phyloP scores from a whole-genome alignment of 257 asterid genomes.

The Scutellaria baicalensis region DNA sequence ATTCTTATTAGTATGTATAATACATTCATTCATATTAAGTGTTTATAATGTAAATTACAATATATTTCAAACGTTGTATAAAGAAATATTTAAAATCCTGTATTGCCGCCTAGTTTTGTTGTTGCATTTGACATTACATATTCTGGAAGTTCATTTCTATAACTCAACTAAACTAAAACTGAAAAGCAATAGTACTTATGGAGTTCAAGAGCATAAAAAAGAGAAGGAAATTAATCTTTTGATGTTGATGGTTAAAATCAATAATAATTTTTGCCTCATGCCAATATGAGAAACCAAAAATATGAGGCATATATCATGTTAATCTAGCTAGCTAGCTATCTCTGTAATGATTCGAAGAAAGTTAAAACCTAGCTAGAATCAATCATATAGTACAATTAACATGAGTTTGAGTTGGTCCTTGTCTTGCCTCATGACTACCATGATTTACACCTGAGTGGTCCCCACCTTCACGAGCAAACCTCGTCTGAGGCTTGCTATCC shows the following conservation, averaged over 20 bases:
- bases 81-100: too few relatives aligned
- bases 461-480: conserved; percentile 32
- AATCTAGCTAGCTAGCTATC: conserved; percentile 8
- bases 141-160: too few relatives aligned
- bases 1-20: too few relatives aligned
- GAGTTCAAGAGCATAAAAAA: neutral
- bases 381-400: conserved; percentile 16
- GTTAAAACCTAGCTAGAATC: neutral
- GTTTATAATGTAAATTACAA: too few relatives aligned
- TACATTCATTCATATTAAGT: too few relatives aligned
- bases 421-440: conserved; percentile 8
- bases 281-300: conserved; percentile 23
- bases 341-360: conserved; percentile 9
- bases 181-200: too few relatives aligned
- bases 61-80: too few relatives aligned
- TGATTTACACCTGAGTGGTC: conserved; percentile 9
- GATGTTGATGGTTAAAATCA: neutral
- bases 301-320: conserved; percentile 29
- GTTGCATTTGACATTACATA: too few relatives aligned
- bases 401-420: conserved; percentile 13
- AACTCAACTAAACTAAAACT: too few relatives aligned
- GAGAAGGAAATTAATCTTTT: too few relatives aligned
- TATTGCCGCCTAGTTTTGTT: too few relatives aligned
- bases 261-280: conserved; percentile 25
- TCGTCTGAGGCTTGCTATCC: conserved; percentile 32